phyloP scores from a whole-genome alignment of 306 rosid genomes.

The Dryas alaskensis region DNA sequence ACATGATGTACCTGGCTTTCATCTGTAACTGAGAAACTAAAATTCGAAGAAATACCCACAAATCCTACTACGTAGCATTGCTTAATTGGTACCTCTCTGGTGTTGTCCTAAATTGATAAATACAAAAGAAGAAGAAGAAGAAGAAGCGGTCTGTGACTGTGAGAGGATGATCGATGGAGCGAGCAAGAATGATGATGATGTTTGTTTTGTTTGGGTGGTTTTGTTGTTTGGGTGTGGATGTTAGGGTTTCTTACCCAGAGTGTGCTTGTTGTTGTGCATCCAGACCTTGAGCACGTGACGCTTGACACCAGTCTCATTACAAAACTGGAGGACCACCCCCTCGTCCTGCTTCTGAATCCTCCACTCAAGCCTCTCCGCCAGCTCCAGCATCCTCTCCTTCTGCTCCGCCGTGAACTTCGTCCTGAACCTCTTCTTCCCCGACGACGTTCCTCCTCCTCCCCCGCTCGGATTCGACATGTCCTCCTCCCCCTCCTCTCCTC shows the following conservation, averaged over 20 bases:
- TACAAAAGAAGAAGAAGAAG: background rate
- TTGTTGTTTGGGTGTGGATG: background rate
- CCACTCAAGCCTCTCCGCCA: constrained; percentile 88
- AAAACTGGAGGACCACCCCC: constrained; percentile 63
- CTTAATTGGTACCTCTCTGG: background rate
- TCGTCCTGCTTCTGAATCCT: constrained; percentile 95
- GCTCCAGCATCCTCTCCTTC: constrained; percentile 74
- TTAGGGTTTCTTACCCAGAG: constrained; percentile 97
- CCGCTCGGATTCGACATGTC: constrained; percentile 75
- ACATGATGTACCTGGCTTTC: too few species aligned
- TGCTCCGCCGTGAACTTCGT: constrained; percentile 83
- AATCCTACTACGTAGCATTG: background rate
- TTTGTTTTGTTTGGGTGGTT: background rate
- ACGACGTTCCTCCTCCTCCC: constrained; percentile 45
- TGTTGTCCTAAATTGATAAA: background rate
- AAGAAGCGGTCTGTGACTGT: too few species aligned
- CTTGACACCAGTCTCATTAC: constrained; percentile 73
- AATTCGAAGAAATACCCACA: background rate
- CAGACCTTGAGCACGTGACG: constrained; percentile 97
- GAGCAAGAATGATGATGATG: background rate
- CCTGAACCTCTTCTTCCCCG: constrained; percentile 59
- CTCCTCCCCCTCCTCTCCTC: constrained; percentile 75
- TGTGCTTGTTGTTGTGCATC: constrained; percentile 99
- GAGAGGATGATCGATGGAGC: background rate
- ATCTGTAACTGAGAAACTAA: background rate